These are phyloP conservation scores for Sporothrix pseudoabietina DNA, from an alignment of 2,329 filamentous ascomycete genomes.

Conservation along the genomic window DNA sequence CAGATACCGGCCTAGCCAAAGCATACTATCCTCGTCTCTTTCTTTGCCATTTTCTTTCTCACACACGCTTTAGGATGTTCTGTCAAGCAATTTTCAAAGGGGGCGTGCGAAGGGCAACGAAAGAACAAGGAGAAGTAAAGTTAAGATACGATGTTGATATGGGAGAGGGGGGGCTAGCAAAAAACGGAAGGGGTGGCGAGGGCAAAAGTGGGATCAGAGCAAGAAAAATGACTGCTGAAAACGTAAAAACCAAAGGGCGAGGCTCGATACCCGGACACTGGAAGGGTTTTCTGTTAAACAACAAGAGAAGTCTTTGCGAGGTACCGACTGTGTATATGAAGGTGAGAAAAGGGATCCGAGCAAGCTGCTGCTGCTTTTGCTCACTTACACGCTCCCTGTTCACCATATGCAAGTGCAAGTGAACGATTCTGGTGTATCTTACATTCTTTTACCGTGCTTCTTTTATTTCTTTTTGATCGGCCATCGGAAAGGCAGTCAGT, in stretches of 20 bases:
- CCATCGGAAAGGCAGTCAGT: not conserved
- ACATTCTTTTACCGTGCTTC: not conserved
- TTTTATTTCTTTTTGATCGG: not conserved
- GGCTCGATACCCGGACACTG: not conserved
- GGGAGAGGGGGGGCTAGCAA: not conserved
- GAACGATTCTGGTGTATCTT: not conserved
- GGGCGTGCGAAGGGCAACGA: not conserved
- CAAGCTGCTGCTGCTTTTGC: not conserved
- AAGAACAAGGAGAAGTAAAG: not conserved
- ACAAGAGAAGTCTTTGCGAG: not conserved
- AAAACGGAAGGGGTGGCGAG: not conserved
- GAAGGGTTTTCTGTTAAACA: not conserved
- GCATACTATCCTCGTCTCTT: not conserved
- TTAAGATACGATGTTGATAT: not conserved
- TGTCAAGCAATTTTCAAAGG: not conserved
- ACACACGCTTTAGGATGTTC: not conserved
- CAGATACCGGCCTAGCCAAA: not conserved
- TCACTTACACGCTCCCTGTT: not conserved
- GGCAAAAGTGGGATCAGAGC: not conserved
- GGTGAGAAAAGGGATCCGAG: not conserved
- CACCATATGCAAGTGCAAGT: not conserved
- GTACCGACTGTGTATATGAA: not conserved
- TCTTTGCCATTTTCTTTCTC: not conserved
- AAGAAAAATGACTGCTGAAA: not conserved
- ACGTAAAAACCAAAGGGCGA: not conserved